Conservation (phyloP, 1,139 yeast species). For the Tardiomyces depauwii region DNA sequence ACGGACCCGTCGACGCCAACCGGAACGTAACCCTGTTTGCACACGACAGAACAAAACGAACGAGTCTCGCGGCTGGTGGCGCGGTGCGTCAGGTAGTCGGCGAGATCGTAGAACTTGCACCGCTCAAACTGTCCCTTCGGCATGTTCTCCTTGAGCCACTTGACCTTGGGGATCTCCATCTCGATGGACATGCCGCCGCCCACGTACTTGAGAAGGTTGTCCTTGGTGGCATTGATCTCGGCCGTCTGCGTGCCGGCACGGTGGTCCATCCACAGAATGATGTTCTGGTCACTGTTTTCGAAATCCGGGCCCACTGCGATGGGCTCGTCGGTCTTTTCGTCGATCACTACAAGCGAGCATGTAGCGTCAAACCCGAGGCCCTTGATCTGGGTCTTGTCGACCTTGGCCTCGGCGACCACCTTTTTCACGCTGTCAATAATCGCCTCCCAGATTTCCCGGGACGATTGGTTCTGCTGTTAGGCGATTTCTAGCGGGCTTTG, state of each 20-base stretch:
- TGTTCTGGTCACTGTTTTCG: slow-evolving; percentile 57
- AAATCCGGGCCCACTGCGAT: slow-evolving; percentile 92
- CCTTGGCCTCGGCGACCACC: slow-evolving; percentile 61
- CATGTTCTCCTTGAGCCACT: slow-evolving; percentile 86
- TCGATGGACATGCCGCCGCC: slow-evolving; percentile 98
- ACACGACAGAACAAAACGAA: slow-evolving; percentile 80
- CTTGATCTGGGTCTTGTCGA: slow-evolving; percentile 52
- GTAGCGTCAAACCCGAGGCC: slow-evolving; percentile 98
- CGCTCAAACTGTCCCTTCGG: slow-evolving; percentile 49
- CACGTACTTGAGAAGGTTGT: slow-evolving; percentile 74
- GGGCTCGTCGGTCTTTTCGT: slow-evolving; percentile 55
- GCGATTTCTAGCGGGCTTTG: slow-evolving; percentile 16
- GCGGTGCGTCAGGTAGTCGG: slow-evolving; percentile 81
- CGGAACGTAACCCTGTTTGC: slow-evolving; percentile 94
- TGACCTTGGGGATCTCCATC: slow-evolving; percentile 95
- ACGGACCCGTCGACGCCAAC: slow-evolving; percentile 66
- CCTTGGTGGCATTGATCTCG: slow-evolving; percentile 68
- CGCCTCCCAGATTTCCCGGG: slow-evolving; percentile 88
- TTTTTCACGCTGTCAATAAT: slow-evolving; percentile 73
- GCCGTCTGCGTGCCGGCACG: slow-evolving; percentile 84
- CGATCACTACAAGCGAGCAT: slow-evolving; percentile 79
- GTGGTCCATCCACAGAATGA: slow-evolving; percentile 97
- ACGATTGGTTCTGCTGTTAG: slow-evolving; percentile 47
- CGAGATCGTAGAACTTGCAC: slow-evolving; percentile 82
- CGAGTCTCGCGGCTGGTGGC: slow-evolving; percentile 85